Conservation (phyloP, 1,139 yeast species). For the Komagataea norvegica region DNA sequence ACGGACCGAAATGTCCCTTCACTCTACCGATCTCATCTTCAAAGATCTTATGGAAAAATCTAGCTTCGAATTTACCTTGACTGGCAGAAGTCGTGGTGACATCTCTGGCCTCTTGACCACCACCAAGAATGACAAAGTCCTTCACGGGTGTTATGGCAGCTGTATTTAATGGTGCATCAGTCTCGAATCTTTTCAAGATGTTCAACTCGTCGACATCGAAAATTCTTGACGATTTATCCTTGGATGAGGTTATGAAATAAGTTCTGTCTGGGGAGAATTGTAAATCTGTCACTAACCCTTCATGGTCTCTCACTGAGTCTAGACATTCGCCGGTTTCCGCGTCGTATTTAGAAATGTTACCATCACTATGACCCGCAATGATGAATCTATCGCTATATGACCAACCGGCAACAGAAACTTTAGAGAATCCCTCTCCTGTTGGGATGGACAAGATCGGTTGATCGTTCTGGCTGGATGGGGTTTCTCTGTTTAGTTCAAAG, state of each 20-base stretch:
- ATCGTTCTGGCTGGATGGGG: constrained; percentile 35
- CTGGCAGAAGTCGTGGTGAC: constrained; percentile 93
- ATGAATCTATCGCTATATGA: constrained; percentile 68
- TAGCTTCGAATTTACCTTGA: constrained; percentile 96
- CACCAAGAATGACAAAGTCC: constrained; percentile 90
- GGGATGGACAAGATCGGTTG: constrained; percentile 61
- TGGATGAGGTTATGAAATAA: constrained; percentile 87
- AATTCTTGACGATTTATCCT: constrained; percentile 84
- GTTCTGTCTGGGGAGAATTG: constrained; percentile 86
- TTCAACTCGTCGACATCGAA: constrained; percentile 74
- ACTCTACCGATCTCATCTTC: constrained; percentile 96
- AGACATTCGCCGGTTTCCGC: constrained; percentile 69
- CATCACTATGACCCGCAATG: constrained; percentile 86
- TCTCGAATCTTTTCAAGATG: constrained; percentile 67
- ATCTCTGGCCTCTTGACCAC: constrained; percentile 99
- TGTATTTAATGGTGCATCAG: constrained; percentile 94
- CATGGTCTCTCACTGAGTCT: constrained; percentile 61
- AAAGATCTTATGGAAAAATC: constrained; percentile 92
- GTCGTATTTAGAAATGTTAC: constrained; percentile 76
- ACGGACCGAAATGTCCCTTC: constrained; percentile 98
- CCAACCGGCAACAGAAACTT: constrained; percentile 88
- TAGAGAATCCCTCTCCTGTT: constrained; percentile 54
- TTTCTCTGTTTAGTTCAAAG: constrained; percentile 51
- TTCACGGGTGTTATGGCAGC: constrained; percentile 92
- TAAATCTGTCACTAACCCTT: constrained; percentile 75